Evolutionary conservation across 2,329 filamentous ascomycete genomes (phyloP).

Genomic region (Myriosclerotinia duriaeana): DNA sequence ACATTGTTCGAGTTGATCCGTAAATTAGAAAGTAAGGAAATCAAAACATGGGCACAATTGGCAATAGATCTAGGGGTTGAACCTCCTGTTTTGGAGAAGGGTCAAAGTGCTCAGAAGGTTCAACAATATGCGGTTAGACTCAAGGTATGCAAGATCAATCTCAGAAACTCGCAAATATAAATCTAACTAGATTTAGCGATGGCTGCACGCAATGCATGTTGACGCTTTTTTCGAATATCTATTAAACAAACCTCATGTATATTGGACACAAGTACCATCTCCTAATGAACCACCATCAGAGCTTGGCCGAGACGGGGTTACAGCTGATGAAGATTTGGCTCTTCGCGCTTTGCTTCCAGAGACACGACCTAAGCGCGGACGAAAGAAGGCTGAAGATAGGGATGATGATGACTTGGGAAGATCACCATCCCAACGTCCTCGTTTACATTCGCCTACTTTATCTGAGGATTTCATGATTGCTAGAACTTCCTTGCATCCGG

Average conservation of each 20-base stretch:
- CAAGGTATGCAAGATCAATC: slow-evolving; percentile 61
- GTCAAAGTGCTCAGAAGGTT: slow-evolving; percentile 88
- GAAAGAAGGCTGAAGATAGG: slow-evolving; percentile 59
- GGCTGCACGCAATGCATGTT: slow-evolving; percentile 96
- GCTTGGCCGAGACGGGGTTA: slow-evolving; percentile 74
- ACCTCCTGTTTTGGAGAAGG: slow-evolving; percentile 75
- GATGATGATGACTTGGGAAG: slow-evolving; percentile 55
- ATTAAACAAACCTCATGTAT: slow-evolving; percentile 72
- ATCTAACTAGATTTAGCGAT: slow-evolving; percentile 57
- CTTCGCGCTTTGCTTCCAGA: slow-evolving; percentile 80
- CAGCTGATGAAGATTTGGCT: slow-evolving; percentile 84
- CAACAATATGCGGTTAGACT: slow-evolving; percentile 91
- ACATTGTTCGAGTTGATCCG: slow-evolving; percentile 74
- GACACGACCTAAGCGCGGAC: slow-evolving; percentile 61
- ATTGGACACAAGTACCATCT: slow-evolving; percentile 74
- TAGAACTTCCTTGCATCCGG: slow-evolving; percentile 41
- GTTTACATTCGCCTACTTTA: slow-evolving; percentile 54
- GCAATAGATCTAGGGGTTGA: slow-evolving; percentile 87
- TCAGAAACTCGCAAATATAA: slow-evolving; percentile 7
- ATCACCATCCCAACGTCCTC: slow-evolving; percentile 58
- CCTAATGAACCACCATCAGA: slow-evolving; percentile 62
- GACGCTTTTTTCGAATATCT: slow-evolving; percentile 94
- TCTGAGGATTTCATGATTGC: slow-evolving; percentile 44
- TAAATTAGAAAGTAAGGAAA: slow-evolving; percentile 75
- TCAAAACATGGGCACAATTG: slow-evolving; percentile 90